These are phyloP conservation scores for Lipomyces sp. DNA, from an alignment of 805 yeast species.

Conservation along the genomic window DNA sequence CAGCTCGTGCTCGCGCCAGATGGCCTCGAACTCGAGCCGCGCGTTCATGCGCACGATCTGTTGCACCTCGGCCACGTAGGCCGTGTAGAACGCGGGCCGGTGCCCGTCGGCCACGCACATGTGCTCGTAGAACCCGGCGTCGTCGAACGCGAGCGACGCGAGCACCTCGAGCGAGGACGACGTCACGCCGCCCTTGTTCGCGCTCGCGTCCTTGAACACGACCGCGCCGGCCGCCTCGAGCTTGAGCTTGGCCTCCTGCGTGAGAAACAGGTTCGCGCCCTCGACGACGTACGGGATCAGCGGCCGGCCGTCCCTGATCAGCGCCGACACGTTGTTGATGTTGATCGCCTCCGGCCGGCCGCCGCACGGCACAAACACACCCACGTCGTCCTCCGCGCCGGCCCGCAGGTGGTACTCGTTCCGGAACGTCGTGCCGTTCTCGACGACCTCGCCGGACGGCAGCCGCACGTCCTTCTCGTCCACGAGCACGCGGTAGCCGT, in stretches of 20 bases:
- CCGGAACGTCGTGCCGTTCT: slow-evolving; percentile 86
- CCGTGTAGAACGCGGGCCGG: slow-evolving; percentile 70
- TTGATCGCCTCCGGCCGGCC: slow-evolving; percentile 97
- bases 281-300: slow-evolving; percentile 87
- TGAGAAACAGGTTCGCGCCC: slow-evolving; percentile 94
- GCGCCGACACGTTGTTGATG: slow-evolving; percentile 68
- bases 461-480: slow-evolving; percentile 77
- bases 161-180: slow-evolving; percentile 93
- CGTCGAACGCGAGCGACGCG: slow-evolving; percentile 89
- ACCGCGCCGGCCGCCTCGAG: slow-evolving; percentile 84
- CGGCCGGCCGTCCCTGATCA: slow-evolving; percentile 75
- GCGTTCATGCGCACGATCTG: slow-evolving; percentile 73
- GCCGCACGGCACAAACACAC: slow-evolving; percentile 96
- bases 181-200: slow-evolving; percentile 98
- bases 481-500: slow-evolving; percentile 79
- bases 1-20: slow-evolving; percentile 70
- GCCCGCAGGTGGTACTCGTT: slow-evolving; percentile 81
- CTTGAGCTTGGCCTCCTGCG: slow-evolving; percentile 86
- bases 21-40: slow-evolving; percentile 73
- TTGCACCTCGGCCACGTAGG: slow-evolving; percentile 86
- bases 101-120: slow-evolving; percentile 65
- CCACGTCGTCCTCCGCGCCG: slow-evolving; percentile 61
- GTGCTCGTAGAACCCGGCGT: slow-evolving; percentile 68
- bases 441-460: slow-evolving; percentile 71
- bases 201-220: slow-evolving; percentile 91